A percentile compares a stretch with the other conserved stretches of the same genome.
These are phyloP conservation scores for Colletotrichum cuscutae DNA, from an alignment of 2,329 filamentous ascomycete genomes.

Conservation along the genomic window DNA sequence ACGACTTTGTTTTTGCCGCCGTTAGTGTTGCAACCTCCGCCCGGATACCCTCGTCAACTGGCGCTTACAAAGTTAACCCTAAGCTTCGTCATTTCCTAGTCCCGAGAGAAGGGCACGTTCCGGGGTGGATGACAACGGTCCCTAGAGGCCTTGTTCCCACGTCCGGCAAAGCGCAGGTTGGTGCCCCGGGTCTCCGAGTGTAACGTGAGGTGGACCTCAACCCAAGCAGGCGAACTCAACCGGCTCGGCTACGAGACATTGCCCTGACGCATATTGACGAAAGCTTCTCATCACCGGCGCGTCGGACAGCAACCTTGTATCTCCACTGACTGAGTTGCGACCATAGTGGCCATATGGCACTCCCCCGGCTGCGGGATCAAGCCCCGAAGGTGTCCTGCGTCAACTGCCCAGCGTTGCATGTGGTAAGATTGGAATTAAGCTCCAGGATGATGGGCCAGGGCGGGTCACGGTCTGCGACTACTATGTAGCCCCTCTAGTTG, in stretches of 20 bases:
- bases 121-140: slow-evolving; percentile 19
- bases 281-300: slow-evolving; percentile 31
- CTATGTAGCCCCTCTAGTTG: background rate
- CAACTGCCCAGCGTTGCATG: slow-evolving; percentile 3
- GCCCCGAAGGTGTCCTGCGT: background rate
- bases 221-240: slow-evolving; percentile 21
- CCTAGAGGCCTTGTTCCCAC: slow-evolving; percentile 9
- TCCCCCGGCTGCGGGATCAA: slow-evolving; percentile 2
- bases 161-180: slow-evolving; percentile 20
- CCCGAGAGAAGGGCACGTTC: slow-evolving; percentile 22
- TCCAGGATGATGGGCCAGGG: slow-evolving; percentile 11
- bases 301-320: slow-evolving; percentile 10
- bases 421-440: slow-evolving; percentile 23
- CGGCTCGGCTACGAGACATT: slow-evolving; percentile 1
- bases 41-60: slow-evolving; percentile 27
- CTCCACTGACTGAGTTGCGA: slow-evolving; percentile 17
- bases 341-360: background rate
- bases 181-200: slow-evolving; percentile 31
- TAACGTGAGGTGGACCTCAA: slow-evolving; percentile 29
- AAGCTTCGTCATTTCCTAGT: slow-evolving; percentile 34
- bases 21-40: slow-evolving; percentile 28
- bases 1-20: slow-evolving; percentile 20
- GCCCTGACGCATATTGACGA: slow-evolving; percentile 29
- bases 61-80: slow-evolving; percentile 32
- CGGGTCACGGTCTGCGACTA: background rate